These are phyloP conservation scores for Populus tomentosa DNA, from an alignment of 441 rosid species.

Conservation along the genomic window DNA sequence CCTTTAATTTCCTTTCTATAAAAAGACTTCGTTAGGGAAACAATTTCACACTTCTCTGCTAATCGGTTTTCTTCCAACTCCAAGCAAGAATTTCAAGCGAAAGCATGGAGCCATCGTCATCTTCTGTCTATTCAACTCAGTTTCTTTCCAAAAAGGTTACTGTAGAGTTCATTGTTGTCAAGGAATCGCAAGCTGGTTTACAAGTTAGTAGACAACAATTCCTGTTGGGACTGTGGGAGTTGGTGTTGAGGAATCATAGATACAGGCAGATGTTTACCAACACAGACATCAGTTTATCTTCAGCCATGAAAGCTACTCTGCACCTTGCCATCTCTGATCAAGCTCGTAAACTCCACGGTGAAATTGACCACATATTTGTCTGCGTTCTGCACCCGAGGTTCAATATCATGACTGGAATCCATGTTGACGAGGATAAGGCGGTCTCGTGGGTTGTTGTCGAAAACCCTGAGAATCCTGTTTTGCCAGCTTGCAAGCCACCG, in stretches of 20 bases:
- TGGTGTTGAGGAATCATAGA: background rate
- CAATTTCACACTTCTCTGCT: background rate
- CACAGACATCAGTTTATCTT: background rate
- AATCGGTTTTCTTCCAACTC: background rate
- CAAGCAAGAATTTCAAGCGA: background rate
- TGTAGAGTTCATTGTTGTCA: background rate
- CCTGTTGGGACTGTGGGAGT: background rate
- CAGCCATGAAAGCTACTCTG: background rate
- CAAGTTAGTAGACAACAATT: background rate
- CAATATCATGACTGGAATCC: background rate
- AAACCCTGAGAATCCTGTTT: background rate
- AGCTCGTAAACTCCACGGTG: background rate
- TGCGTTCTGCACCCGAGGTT: background rate
- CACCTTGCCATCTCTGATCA: background rate
- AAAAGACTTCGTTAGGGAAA: background rate
- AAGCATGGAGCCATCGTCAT: background rate
- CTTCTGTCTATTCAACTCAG: background rate
- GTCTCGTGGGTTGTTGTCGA: background rate
- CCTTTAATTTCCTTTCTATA: background rate
- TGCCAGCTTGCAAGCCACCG: background rate
- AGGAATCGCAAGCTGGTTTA: background rate
- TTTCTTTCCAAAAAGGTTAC: background rate
- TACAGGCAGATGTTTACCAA: background rate
- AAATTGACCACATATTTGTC: background rate
- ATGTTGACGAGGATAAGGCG: background rate